Percentiles rank a stretch among this genome's conserved stretches.
Evolutionary conservation across 495 filamentous ascomycete genomes (phyloP).

Genomic region (Neurospora sp.): DNA sequence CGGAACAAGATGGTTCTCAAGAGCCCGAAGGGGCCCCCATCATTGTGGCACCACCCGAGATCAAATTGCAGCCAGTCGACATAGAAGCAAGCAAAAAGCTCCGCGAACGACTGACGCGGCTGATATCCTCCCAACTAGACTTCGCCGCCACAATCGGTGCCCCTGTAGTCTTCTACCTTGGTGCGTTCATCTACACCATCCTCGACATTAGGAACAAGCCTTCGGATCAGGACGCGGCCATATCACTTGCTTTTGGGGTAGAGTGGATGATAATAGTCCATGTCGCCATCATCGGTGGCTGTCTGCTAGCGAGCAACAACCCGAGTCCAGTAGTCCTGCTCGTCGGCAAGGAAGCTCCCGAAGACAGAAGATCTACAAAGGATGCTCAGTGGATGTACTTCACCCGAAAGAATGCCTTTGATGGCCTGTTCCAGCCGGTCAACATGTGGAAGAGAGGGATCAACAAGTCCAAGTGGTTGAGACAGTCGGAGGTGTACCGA

Average conservation of each 20-base stretch:
- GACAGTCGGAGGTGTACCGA: not conserved
- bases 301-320: slow-evolving; percentile 6
- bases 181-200: slow-evolving; percentile 32
- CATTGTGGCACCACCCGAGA: not conserved
- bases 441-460: slow-evolving; percentile 1
- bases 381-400: not conserved
- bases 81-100: not conserved
- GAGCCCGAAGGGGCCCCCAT: not conserved
- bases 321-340: not conserved
- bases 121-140: slow-evolving; percentile 8
- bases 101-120: not conserved
- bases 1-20: not conserved
- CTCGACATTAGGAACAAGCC: slow-evolving; percentile 23
- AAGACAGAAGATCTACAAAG: not conserved
- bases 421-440: slow-evolving; percentile 1
- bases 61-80: not conserved
- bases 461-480: slow-evolving; percentile 4
- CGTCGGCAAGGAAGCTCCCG: not conserved
- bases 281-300: slow-evolving; percentile 5
- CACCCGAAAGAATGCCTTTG: not conserved
- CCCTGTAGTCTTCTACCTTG: slow-evolving; percentile 38
- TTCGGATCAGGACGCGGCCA: slow-evolving; percentile 32
- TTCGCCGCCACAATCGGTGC: slow-evolving; percentile 39
- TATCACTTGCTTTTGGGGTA: slow-evolving; percentile 36
- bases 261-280: slow-evolving; percentile 19